Percentiles rank a stretch among this genome's conserved stretches.
Evolutionary conservation across 371 early-diverging fungal species (phyloP).

Genomic region (Basidiobolus meristosporus): DNA sequence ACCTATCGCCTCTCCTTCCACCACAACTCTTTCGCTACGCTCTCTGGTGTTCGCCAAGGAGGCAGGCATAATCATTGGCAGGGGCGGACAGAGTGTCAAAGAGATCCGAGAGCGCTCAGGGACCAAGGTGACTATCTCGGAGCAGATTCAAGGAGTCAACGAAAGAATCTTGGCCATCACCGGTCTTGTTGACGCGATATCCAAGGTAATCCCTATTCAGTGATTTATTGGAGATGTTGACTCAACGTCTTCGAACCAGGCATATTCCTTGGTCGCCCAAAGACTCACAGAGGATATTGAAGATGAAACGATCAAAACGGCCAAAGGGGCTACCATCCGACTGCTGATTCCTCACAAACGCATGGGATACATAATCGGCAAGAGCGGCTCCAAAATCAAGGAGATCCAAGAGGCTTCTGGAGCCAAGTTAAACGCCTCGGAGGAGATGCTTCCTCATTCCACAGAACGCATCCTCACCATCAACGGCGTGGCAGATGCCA

Average conservation of each 20-base stretch:
- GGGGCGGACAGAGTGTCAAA: slow-evolving; percentile 67
- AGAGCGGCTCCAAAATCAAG: slow-evolving; percentile 68
- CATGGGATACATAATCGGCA: slow-evolving; percentile 86
- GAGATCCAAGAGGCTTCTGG: slow-evolving; percentile 76
- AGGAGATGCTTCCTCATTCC: slow-evolving; percentile 47
- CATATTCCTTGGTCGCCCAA: slow-evolving; percentile 46
- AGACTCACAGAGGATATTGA: slow-evolving; percentile 33
- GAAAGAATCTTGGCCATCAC: slow-evolving; percentile 73
- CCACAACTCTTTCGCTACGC: slow-evolving; percentile 17
- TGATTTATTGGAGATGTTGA: not conserved
- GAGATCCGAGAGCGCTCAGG: slow-evolving; percentile 62
- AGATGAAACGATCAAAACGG: slow-evolving; percentile 11
- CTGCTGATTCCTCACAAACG: slow-evolving; percentile 48
- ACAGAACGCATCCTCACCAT: slow-evolving; percentile 75
- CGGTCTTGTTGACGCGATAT: slow-evolving; percentile 38
- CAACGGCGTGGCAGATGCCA: slow-evolving; percentile 57
- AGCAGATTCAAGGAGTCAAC: slow-evolving; percentile 59
- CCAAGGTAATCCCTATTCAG: slow-evolving; percentile 9
- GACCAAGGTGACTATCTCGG: slow-evolving; percentile 72
- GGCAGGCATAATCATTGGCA: slow-evolving; percentile 87
- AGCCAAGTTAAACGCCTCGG: slow-evolving; percentile 61
- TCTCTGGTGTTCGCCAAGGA: slow-evolving; percentile 79
- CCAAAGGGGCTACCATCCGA: slow-evolving; percentile 28
- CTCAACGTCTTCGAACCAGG: slow-evolving; percentile 11
- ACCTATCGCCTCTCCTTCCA: too few species aligned